Base-by-base conservation (phyloP, 2,329 filamentous ascomycete species). In the Aureobasidium melanogenum region DNA sequence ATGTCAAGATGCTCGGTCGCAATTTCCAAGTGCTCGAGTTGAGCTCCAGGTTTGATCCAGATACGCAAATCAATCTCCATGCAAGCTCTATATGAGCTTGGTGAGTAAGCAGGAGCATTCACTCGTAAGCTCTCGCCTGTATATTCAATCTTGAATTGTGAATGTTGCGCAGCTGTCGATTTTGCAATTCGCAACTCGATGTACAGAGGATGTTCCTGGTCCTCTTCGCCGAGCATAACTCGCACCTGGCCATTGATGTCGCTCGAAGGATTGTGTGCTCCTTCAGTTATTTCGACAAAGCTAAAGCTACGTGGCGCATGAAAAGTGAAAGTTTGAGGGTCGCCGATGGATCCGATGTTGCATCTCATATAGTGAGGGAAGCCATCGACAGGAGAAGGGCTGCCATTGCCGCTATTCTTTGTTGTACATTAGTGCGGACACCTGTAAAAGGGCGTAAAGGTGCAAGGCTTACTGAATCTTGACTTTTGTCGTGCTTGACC, bases 241-340 rank as follows among this genome's bases (percentile, higher is more conserved):
- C 70, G 70, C 22, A 77, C 68, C 63, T 68, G 73, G n/a, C 76
- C 76, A 22, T 67, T 66, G 17, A 77, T 69, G 19, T 69, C 48
- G n/a, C 64, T 62, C 10, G 63, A 46, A 14, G 68, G 57, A 32
- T 56, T 59, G 7, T 60, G 62, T 28, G 64, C 63, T n/a, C 61
- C 54, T n/a, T 68, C 65, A 26, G 70, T 66, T 6, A 66, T 47
- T 55, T 72, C 70, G 3, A 65, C 41, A 52, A 64, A 56, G 15
- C 56, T 61, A 17, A 63, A 63, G 17, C 19, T 39, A 3, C 22
- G 26, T 5, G 38, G 46, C 5, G 46, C 8, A 1, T 43, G 5
- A 32, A 62, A 62, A 9, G 43, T 15, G 47, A 51, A 54, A 9
- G 32, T 19, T 12, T 36, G 8, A 1, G 6, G 15, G 22, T 52